These are phyloP conservation scores for Ophiostoma sp. DNA, from an alignment of 2,329 filamentous ascomycete species.

Conservation along the genomic window DNA sequence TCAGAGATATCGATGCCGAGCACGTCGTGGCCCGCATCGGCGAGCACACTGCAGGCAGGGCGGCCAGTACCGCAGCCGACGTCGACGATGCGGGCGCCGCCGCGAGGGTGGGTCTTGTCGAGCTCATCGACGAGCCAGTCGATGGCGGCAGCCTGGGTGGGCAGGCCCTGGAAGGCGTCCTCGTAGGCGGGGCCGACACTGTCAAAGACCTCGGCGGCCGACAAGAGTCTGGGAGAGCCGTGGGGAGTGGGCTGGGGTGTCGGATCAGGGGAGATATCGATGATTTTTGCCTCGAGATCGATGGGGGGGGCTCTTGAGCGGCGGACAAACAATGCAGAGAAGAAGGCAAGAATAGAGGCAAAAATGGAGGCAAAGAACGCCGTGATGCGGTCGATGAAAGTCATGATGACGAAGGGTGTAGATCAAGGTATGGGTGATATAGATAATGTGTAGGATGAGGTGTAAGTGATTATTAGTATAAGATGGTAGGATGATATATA, in stretches of 20 bases:
- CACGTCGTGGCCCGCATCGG: constrained; percentile 31
- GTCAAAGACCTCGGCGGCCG: constrained; percentile 29
- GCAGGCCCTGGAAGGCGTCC: constrained; percentile 29
- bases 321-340: not conserved
- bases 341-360: constrained; percentile 14
- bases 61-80: constrained; percentile 32
- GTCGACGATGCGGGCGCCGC: constrained; percentile 28
- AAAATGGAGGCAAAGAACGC: constrained; percentile 14
- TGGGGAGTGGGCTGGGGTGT: not conserved
- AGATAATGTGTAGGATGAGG: not conserved
- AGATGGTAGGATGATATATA: not conserved
- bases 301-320: not conserved
- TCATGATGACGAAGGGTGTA: constrained; percentile 7
- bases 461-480: not conserved
- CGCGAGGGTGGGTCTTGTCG: constrained; percentile 8
- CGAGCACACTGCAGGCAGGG: constrained; percentile 28
- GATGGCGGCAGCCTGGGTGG: constrained; percentile 27
- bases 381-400: constrained; percentile 1
- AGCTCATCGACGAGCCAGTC: constrained; percentile 30
- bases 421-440: not conserved
- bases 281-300: not conserved
- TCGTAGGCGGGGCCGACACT: constrained; percentile 30
- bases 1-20: constrained; percentile 31
- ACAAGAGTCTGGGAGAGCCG: constrained; percentile 17
- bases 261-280: not conserved